phyloP scores from a whole-genome alignment of 306 rosid genomes.

The Trifolium dubium region DNA sequence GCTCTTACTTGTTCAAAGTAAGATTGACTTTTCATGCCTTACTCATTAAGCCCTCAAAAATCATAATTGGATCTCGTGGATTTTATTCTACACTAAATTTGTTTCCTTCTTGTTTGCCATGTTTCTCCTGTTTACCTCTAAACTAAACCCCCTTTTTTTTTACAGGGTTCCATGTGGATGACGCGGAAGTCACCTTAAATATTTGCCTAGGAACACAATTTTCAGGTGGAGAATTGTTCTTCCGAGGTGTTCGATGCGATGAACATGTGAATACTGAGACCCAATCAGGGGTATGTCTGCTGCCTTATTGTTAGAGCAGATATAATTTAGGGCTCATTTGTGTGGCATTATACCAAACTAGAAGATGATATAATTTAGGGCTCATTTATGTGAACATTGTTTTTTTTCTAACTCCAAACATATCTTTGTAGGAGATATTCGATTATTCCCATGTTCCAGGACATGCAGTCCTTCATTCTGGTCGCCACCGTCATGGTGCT shows the following conservation, averaged over 20 bases:
- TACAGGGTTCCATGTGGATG: conserved; percentile 97
- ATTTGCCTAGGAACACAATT: conserved; percentile 86
- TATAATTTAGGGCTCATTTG: neutral
- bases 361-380: neutral
- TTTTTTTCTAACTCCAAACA: conserved; percentile 1
- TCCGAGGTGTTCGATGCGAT: conserved; percentile 93
- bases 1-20: neutral
- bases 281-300: conserved; percentile 62
- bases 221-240: conserved; percentile 86
- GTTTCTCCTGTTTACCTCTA: conserved; percentile 22
- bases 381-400: neutral
- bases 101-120: conserved; percentile 21
- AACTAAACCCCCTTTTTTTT: neutral
- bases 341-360: neutral
- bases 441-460: conserved; percentile 83
- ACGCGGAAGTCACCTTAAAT: conserved; percentile 91
- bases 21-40: conserved; percentile 11
- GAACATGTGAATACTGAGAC: conserved; percentile 76
- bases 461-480: conserved; percentile 83
- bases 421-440: conserved; percentile 67
- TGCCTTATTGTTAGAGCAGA: conserved; percentile 27
- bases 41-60: conserved; percentile 11
- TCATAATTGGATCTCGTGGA: conserved; percentile 14
- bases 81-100: conserved; percentile 31
- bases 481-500: conserved; percentile 95